Conservation (phyloP, 148 eudicot genomes). For the Arctostaphylos glauca region DNA sequence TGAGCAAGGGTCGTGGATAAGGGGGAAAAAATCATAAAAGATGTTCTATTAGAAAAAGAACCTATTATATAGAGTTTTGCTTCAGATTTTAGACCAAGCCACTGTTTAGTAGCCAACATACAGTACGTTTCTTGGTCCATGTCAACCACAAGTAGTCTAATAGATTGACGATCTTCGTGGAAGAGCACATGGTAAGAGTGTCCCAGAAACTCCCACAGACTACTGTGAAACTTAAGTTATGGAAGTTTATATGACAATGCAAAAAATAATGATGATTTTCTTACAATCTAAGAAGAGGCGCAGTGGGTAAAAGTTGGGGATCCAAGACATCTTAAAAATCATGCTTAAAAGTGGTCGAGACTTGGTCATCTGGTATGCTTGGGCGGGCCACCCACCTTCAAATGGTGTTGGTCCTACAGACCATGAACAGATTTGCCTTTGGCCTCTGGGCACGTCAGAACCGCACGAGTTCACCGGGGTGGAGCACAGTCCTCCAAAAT, state of each 20-base stretch:
- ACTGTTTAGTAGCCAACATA: not conserved
- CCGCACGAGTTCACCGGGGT: too few species aligned
- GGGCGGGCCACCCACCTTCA: too few species aligned
- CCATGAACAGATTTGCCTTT: too few species aligned
- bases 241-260: not conserved
- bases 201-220: not conserved
- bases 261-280: not conserved
- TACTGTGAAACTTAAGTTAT: not conserved
- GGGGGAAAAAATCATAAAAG: not conserved
- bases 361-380: too few species aligned
- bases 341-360: not conserved
- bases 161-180: not conserved
- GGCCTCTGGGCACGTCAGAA: too few species aligned
- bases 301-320: not conserved
- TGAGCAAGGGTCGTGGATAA: not conserved
- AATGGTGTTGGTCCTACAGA: too few species aligned
- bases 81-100: not conserved
- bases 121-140: not conserved
- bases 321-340: not conserved
- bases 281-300: not conserved
- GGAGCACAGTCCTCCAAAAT: too few species aligned
- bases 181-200: not conserved
- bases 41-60: not conserved
- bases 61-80: not conserved
- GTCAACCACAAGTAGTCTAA: not conserved